Base-by-base conservation (phyloP, 805 yeast species). In the Yamadazyma paraphyllophila region DNA sequence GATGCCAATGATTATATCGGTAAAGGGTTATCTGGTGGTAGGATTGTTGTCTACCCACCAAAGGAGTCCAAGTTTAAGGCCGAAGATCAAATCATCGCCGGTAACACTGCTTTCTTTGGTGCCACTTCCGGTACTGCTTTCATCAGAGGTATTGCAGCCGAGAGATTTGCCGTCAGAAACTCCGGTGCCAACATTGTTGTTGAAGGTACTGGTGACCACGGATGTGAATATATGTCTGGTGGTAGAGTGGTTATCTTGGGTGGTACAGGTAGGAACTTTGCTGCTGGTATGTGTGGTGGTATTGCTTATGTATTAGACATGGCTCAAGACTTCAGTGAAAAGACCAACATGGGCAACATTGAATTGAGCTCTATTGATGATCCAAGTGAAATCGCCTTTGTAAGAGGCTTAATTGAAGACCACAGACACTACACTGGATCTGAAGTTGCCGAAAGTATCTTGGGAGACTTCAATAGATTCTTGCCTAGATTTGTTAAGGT, bases 281-380 rank as follows among this genome's bases (percentile, higher is more conserved):
- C 88, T 50, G 96, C 99, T 46, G 99, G 99, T 76, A 94, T 94
- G 86, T 91, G 97, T 58, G 99, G 99, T 71, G 99, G 99, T 81
- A 92, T 94, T 66, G 96, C 97, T 12, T 92, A 92, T 62, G 97
- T 95, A 49, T 77, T 92, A 58, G 96, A 91, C 59, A 87, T 92
- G 75, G 97, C 94, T 42, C 96, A 91, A 63, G 97, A 90, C 63
- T 91, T 92, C 60, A 74, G 75, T 50, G 81, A 82, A 51, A 84
- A 84, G 67, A 89, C 88, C 55, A 92, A 92, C 71, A 62, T 68
- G 36, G 92, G 85, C 55, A 82, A 88, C 55, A 92, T 94, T 54
- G 97, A 86, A 58, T 77, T 94, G 47, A 76, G 85, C 38, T 74
- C 76, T 41, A 77, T 92, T 42, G 75, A 81, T 43, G 97, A 92